Evolutionary conservation across 345 rosid species (phyloP).

Genomic region (Eucalyptus leucophloia): DNA sequence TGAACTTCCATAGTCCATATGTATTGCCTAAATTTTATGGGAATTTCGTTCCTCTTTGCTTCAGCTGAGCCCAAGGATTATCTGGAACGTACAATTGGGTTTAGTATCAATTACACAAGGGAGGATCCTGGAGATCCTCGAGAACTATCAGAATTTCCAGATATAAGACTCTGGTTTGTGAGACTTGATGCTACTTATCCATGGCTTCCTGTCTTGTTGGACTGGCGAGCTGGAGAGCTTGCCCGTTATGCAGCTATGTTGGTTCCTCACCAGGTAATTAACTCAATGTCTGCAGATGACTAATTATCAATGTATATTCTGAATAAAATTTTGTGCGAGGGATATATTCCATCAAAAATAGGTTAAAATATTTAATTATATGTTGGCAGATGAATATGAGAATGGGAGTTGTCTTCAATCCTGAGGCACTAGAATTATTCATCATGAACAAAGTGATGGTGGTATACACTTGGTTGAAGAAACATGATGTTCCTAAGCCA

Average conservation of each 20-base stretch:
- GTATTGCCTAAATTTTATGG: not conserved
- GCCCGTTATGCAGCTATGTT: slow-evolving; percentile 84
- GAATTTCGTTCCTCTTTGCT: not conserved
- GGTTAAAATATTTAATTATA: not conserved
- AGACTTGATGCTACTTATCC: slow-evolving; percentile 78
- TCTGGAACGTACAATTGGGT: slow-evolving; percentile 62
- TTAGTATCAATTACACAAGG: slow-evolving; percentile 55
- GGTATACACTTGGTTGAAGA: slow-evolving; percentile 63
- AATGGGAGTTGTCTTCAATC: slow-evolving; percentile 85
- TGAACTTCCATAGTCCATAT: not conserved
- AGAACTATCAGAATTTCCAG: slow-evolving; percentile 76
- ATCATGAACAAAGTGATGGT: slow-evolving; percentile 66
- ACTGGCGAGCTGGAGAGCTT: slow-evolving; percentile 90
- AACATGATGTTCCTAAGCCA: slow-evolving; percentile 43
- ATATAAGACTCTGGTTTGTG: slow-evolving; percentile 83
- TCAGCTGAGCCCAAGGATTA: slow-evolving; percentile 48
- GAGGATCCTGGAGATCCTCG: slow-evolving; percentile 60
- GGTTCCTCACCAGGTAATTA: slow-evolving; percentile 75
- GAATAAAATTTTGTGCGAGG: not conserved
- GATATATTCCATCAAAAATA: not conserved
- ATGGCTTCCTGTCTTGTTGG: slow-evolving; percentile 74
- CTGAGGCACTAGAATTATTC: slow-evolving; percentile 77
- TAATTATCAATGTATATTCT: not conserved
- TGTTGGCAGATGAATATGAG: slow-evolving; percentile 62
- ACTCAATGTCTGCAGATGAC: not conserved